These are phyloP conservation scores for Castanea mollissima DNA, from an alignment of 306 rosid genomes.

Conservation along the genomic window DNA sequence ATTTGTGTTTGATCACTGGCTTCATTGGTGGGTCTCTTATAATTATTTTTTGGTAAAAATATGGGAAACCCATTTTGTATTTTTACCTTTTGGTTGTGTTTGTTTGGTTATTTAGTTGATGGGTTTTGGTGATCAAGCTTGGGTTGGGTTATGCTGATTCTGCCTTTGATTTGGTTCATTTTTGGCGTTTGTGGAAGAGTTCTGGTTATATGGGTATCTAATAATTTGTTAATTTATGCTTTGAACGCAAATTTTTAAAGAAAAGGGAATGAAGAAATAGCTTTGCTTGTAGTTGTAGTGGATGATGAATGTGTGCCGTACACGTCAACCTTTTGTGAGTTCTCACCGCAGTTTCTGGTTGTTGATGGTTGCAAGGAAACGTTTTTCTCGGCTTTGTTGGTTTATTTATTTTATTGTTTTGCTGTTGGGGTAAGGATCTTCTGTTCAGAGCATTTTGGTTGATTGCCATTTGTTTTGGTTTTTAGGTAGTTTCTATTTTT, in stretches of 20 bases:
- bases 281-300: constrained; percentile 41
- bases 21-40: constrained; percentile 60
- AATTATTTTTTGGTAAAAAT: neutral
- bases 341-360: constrained; percentile 15
- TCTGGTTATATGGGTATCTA: neutral
- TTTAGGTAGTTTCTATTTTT: constrained; percentile 16
- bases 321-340: constrained; percentile 36
- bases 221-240: constrained; percentile 3
- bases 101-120: neutral
- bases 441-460: constrained; percentile 28
- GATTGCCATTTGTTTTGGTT: constrained; percentile 5
- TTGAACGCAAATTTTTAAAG: neutral
- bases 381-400: neutral
- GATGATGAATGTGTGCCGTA: constrained; percentile 42
- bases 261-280: neutral
- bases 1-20: constrained; percentile 32
- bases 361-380: constrained; percentile 35
- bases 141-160: neutral
- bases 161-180: constrained; percentile 26
- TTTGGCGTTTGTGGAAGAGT: constrained; percentile 28
- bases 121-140: constrained; percentile 25
- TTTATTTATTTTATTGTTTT: constrained; percentile 7
- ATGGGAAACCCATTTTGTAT: neutral
- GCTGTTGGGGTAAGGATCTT: constrained; percentile 18
- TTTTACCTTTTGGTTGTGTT: neutral